These are phyloP conservation scores for Naganishia sp. DNA, from an alignment of 1,284 basidiomycete genomes.

Conservation along the genomic window DNA sequence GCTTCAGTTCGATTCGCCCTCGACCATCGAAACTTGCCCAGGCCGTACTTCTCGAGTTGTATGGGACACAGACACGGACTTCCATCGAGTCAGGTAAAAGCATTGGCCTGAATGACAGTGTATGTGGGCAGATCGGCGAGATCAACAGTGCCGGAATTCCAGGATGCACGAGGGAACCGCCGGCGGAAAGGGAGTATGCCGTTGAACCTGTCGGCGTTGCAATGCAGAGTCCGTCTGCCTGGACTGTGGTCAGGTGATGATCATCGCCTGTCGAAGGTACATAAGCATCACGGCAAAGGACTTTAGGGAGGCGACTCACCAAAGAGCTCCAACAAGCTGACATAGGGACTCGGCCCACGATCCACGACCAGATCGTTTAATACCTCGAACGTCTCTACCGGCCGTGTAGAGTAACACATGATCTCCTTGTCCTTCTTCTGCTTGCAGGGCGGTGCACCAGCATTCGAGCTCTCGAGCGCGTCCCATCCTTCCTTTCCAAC, in stretches of 20 bases:
- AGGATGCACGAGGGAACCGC: slow-evolving; percentile 95
- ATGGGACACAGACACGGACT: slow-evolving; percentile 94
- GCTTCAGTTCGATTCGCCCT: slow-evolving; percentile 91
- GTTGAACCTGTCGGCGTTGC: slow-evolving; percentile 98
- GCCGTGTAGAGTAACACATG: slow-evolving; percentile 93
- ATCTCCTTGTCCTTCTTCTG: slow-evolving; percentile 85
- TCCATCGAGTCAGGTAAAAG: slow-evolving; percentile 98
- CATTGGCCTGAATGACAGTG: slow-evolving; percentile 98
- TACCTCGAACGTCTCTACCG: slow-evolving; percentile 96
- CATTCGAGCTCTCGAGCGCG: slow-evolving; percentile 71
- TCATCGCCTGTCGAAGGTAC: slow-evolving; percentile 74
- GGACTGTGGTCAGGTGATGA: slow-evolving; percentile 98
- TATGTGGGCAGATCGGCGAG: slow-evolving; percentile 98
- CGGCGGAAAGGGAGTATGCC: slow-evolving; percentile 97
- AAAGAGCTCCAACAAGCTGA: slow-evolving; percentile 92
- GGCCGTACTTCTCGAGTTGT: slow-evolving; percentile 95
- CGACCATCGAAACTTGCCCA: slow-evolving; percentile 99
- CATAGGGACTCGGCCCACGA: slow-evolving; percentile 95
- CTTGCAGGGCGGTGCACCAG: slow-evolving; percentile 36
- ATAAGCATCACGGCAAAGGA: background rate
- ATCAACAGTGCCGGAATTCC: slow-evolving; percentile 96
- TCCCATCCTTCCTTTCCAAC: slow-evolving; percentile 89
- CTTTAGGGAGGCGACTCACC: slow-evolving; percentile 60
- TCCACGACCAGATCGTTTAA: slow-evolving; percentile 98
- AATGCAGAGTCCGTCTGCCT: slow-evolving; percentile 94